These are phyloP conservation scores for Penicillium pancosmium DNA, from an alignment of 495 filamentous ascomycete species.

Conservation along the genomic window DNA sequence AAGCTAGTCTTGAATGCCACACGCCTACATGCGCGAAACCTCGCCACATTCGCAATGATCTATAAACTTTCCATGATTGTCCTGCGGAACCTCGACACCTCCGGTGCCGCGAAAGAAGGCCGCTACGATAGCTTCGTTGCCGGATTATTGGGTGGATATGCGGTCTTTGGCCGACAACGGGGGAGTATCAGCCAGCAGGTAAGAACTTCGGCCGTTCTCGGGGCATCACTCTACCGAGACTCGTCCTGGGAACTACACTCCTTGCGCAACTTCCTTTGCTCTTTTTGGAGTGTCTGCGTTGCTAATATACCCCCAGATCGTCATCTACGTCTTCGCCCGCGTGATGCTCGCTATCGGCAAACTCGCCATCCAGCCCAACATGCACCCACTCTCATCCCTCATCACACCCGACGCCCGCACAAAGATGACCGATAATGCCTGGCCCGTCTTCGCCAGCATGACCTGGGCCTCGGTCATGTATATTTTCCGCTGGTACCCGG, in stretches of 20 bases:
- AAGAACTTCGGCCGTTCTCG: slow-evolving; percentile 13
- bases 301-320: slow-evolving; percentile 55
- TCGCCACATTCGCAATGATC: slow-evolving; percentile 83
- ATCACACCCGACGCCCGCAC: slow-evolving; percentile 46
- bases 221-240: neutral
- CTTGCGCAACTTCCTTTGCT: neutral
- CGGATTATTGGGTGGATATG: slow-evolving; percentile 88
- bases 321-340: slow-evolving; percentile 95
- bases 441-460: slow-evolving; percentile 85
- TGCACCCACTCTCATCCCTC: slow-evolving; percentile 45
- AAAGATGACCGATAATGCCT: slow-evolving; percentile 69
- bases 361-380: slow-evolving; percentile 70
- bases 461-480: slow-evolving; percentile 97
- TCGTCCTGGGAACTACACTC: too few species aligned
- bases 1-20: slow-evolving; percentile 82
- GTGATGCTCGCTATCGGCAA: slow-evolving; percentile 83
- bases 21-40: slow-evolving; percentile 85
- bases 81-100: slow-evolving; percentile 63
- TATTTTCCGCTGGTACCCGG: slow-evolving; percentile 88
- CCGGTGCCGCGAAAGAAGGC: slow-evolving; percentile 64
- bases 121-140: slow-evolving; percentile 84
- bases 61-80: slow-evolving; percentile 82
- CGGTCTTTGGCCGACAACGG: slow-evolving; percentile 85
- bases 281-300: neutral
- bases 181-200: slow-evolving; percentile 87